Evolutionary conservation across 176 grass and related monocot genomes (phyloP).

Genomic region (maize (Zea mays)): Zm-B73-REFERENCE-NAM-5.0 NC_050096.1:189089501-189090000

Average conservation of each 20-base stretch:
- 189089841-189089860: too few species aligned
- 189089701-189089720: constrained; percentile 89
- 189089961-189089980: too few species aligned
- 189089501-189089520: too few species aligned
- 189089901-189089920: too few species aligned
- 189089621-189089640: constrained; percentile 89
- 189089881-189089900: too few species aligned
- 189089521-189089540: too few species aligned
- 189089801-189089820: constrained; percentile 84
- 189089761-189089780: constrained; percentile 57
- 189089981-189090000: too few species aligned
- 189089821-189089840: too few species aligned
- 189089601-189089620: constrained; percentile 60
- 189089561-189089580: constrained; percentile 68
- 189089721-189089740: constrained; percentile 68
- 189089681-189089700: constrained; percentile 93
- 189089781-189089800: constrained; percentile 69
- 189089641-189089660: constrained; percentile 88
- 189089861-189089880: too few species aligned
- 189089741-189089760: constrained; percentile 57
- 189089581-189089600: constrained; percentile 57
- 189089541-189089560: constrained; percentile 25
- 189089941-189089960: too few species aligned
- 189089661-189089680: constrained; percentile 95
- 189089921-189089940: too few species aligned